Evolutionary conservation across 768 basidiomycete genomes (phyloP), one percentile per base, ranked within the genome.

Genomic region (Fomitopsis serialis): DNA sequence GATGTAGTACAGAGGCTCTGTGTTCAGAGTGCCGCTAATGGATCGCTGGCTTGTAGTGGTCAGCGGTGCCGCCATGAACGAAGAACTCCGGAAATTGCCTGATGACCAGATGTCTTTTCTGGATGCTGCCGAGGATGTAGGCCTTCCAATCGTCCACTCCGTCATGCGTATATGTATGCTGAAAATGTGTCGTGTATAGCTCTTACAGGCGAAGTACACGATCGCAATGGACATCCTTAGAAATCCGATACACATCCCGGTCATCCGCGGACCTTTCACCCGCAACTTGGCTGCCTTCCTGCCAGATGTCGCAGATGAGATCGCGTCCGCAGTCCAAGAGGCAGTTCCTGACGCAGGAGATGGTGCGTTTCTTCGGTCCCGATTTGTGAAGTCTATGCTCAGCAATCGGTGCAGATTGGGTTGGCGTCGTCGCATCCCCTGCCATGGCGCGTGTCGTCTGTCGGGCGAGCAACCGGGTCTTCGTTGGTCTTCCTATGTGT

Each of bases 401-500:
- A 29, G 19, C 19, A 5, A 4, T n/a, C 21, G 7, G 15, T 25
- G 13, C 45, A 53, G 52, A 46, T 12, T 53, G 52, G 52, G 34
- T 46, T 11, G 35, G 15, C 6, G 45, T 53, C 15, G 21, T 27
- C 17, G 52, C 40, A 9, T 17, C 36, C 10, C 21, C 52, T 1
- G 21, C 35, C 22, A 53, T 53, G 52, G 23, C 52, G 15, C 40
- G 64, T 23, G 59, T 80, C 23, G 62, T 80, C 19, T 66, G 69
- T 44, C 70, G 75, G 35, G 64, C 69, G 6, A 74, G 64, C 42
- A 78, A 77, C 53, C 70, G 80, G 27, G 45, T 72, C 0, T 76
- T 82, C 51, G 74, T 81, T 8, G 81, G 79, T 0, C 63, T 72
- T 27, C 77, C 78, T 7, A 49, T 77, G 2, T 79, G 79, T 78